Evolutionary conservation across 257 asterid genomes (phyloP).

Genomic region (Verbena officinalis): DNA sequence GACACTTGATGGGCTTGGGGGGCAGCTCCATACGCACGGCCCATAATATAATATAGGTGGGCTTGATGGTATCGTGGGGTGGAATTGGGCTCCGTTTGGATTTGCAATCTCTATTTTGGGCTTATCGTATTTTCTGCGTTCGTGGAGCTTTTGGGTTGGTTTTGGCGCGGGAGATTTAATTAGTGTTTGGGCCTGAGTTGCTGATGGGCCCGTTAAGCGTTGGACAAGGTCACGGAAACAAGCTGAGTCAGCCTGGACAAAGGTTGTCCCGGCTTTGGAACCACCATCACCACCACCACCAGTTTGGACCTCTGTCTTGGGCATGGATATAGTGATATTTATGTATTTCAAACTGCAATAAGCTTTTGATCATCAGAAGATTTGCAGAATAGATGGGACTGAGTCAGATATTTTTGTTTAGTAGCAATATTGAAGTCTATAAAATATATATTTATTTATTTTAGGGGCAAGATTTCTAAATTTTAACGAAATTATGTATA

Average conservation of each 20-base stretch:
- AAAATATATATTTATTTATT: too few species aligned
- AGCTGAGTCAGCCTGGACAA: constrained; percentile 38
- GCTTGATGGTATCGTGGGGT: constrained; percentile 9
- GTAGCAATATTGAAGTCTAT: too few species aligned
- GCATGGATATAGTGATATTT: constrained; percentile 1
- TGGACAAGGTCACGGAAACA: constrained; percentile 47
- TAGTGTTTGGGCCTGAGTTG: constrained; percentile 7
- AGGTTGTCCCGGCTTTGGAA: constrained; percentile 29
- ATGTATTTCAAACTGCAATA: constrained; percentile 3
- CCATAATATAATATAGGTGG: constrained; percentile 1
- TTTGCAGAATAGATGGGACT: not conserved
- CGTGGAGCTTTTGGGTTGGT: constrained; percentile 38
- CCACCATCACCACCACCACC: constrained; percentile 1
- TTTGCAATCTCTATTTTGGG: constrained; percentile 33
- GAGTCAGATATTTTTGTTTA: too few species aligned
- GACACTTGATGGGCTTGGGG: constrained; percentile 25
- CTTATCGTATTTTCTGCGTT: constrained; percentile 31
- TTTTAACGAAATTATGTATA: too few species aligned
- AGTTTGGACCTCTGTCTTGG: constrained; percentile 21
- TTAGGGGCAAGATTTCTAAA: too few species aligned
- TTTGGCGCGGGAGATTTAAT: constrained; percentile 29
- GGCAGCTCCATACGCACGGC: not conserved
- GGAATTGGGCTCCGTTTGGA: constrained; percentile 9
- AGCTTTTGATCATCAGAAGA: not conserved
- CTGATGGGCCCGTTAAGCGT: constrained; percentile 42